These are phyloP conservation scores for Ustilago trichophora DNA, from an alignment of 1,284 basidiomycete species.

Conservation along the genomic window DNA sequence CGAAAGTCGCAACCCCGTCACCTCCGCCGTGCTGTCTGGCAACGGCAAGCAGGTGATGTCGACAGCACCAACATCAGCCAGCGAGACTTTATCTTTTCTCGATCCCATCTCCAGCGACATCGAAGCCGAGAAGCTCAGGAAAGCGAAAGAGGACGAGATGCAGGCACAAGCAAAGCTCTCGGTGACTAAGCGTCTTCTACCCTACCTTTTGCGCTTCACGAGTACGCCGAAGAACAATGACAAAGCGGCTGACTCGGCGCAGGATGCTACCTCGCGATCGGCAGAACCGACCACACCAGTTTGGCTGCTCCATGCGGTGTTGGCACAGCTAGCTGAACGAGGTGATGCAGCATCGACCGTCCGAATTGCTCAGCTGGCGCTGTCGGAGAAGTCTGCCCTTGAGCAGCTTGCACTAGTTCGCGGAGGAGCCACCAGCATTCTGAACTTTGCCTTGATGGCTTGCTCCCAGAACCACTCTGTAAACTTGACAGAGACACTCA, in stretches of 20 bases:
- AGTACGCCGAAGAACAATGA: neutral
- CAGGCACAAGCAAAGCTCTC: conserved; percentile 24
- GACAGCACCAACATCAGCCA: too few relatives aligned
- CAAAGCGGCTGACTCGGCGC: neutral
- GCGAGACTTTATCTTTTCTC: too few relatives aligned
- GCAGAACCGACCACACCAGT: conserved; percentile 7
- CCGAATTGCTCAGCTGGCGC: conserved; percentile 23
- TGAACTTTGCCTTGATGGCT: conserved; percentile 18
- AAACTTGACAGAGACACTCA: conserved; percentile 14
- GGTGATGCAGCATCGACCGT: conserved; percentile 13
- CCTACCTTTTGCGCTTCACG: conserved; percentile 17
- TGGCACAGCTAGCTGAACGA: conserved; percentile 22
- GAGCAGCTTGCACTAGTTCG: neutral
- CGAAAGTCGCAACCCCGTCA: too few relatives aligned
- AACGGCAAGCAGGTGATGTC: too few relatives aligned
- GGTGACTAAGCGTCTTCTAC: conserved; percentile 25
- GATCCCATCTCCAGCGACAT: too few relatives aligned
- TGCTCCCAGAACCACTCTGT: conserved; percentile 10
- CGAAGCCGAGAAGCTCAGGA: neutral
- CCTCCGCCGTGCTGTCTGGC: too few relatives aligned
- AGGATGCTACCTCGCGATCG: neutral
- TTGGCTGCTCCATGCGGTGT: conserved; percentile 35
- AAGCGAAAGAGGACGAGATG: neutral
- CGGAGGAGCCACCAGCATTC: conserved; percentile 5
- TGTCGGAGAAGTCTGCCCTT: conserved; percentile 6